These are phyloP conservation scores for Fonsecaea multimorphosa DNA, from an alignment of 2,329 filamentous ascomycete species.

Conservation along the genomic window DNA sequence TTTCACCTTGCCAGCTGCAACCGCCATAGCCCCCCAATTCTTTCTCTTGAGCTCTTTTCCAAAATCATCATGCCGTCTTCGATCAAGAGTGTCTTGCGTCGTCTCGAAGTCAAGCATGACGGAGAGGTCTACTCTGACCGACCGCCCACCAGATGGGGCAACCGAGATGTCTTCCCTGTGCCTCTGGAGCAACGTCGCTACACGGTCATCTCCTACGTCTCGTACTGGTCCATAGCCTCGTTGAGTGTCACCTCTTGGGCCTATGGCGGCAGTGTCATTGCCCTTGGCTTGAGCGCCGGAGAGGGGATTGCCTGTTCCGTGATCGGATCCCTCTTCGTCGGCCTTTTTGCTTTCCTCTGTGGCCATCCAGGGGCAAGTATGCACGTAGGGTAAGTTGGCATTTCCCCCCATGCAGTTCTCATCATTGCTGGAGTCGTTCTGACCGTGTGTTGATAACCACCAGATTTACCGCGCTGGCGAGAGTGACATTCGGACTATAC, in stretches of 20 bases:
- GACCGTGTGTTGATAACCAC: background rate
- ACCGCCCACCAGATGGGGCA: conserved; percentile 11
- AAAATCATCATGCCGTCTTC: background rate
- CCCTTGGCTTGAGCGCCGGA: conserved; percentile 15
- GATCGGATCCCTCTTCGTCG: conserved; percentile 2
- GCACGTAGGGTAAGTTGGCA: conserved; percentile 16
- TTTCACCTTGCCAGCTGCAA: background rate
- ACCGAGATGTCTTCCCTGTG: conserved; percentile 9
- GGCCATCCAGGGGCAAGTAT: conserved; percentile 17
- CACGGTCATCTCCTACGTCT: conserved; percentile 1
- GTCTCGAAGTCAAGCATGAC: conserved; percentile 12
- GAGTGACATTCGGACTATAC: conserved; percentile 21
- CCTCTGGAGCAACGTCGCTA: conserved; percentile 8
- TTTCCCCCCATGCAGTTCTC: no score
- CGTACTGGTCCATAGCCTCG: conserved; percentile 9
- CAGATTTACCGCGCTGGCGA: conserved; percentile 15
- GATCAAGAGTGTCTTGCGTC: background rate
- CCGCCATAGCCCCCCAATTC: background rate
- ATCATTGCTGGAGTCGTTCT: background rate
- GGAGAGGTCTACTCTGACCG: conserved; percentile 8
- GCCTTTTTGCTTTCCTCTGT: conserved; percentile 14
- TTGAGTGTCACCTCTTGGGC: conserved; percentile 7
- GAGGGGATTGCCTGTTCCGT: conserved; percentile 7
- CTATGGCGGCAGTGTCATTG: conserved; percentile 7
- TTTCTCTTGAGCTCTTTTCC: background rate